phyloP scores from a whole-genome alignment of 805 yeast genomes.

The Candida michaelii region DNA sequence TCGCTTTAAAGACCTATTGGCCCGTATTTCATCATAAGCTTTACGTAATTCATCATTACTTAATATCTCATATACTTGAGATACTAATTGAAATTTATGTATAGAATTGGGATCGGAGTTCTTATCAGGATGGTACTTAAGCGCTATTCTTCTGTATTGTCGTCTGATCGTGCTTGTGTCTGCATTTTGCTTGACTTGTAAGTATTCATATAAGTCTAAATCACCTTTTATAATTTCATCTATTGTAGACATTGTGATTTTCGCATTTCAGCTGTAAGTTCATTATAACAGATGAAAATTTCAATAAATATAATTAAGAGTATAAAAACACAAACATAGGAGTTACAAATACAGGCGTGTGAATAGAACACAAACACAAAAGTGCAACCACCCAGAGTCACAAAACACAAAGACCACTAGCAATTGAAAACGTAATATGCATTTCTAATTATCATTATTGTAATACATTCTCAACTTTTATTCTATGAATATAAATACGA shows the following conservation, averaged over 20 bases:
- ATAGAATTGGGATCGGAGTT: conserved; percentile 26
- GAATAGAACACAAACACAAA: background rate
- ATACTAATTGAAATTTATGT: conserved; percentile 29
- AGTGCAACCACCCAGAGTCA: background rate
- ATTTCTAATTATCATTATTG: conserved; percentile 7
- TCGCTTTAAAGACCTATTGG: conserved; percentile 12
- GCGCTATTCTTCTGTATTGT: conserved; percentile 35
- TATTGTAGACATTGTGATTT: conserved; percentile 8
- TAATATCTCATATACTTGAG: conserved; percentile 33
- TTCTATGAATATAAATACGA: conserved; percentile 6
- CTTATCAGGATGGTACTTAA: conserved; percentile 43
- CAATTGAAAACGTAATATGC: conserved; percentile 2
- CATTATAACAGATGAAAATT: too few species aligned
- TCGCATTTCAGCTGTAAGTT: background rate
- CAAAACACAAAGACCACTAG: background rate
- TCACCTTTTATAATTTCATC: conserved; percentile 21
- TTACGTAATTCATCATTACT: conserved; percentile 22
- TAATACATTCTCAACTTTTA: conserved; percentile 7
- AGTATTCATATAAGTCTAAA: conserved; percentile 27
- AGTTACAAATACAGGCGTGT: too few species aligned
- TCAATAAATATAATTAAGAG: too few species aligned
- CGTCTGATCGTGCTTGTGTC: conserved; percentile 23
- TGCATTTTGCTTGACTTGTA: conserved; percentile 25
- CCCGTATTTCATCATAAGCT: conserved; percentile 32
- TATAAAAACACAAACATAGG: background rate